Evolutionary conservation across 352 stramenopile species (phyloP), one percentile per base, ranked within the genome.

Genomic region (Phytophthora foliorum): DNA sequence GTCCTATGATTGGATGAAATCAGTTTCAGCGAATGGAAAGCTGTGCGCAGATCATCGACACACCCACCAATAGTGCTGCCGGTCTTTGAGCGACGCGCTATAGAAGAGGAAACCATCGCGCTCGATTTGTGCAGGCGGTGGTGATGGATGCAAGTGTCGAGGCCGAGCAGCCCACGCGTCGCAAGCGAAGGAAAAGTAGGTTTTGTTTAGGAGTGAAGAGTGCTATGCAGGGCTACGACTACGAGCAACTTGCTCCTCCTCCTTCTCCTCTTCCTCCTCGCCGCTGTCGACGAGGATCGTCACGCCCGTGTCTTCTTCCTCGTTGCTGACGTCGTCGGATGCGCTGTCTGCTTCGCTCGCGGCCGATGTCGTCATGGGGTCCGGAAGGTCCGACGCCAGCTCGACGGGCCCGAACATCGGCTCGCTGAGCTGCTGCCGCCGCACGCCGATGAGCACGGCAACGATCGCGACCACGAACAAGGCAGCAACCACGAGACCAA

Each of bases 341-440:
- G 41, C 49, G 11, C 41, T 36, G 10, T 27, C 46, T 17, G 10
- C 50, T 13, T 52, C 34, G 22, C 25, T 51, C 2, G 6, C 42
- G 10, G 59, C 63, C 8, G 53, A 66, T 11, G 66, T 57, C 17
- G 66, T 74, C 58, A 74, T 65, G 39, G 69, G 68, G 22, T 73
- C 59, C 17, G 73, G 73, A 53, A 78, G 57, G 46, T 81, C 65
- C 4, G 71, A 71, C 6, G 42, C 65, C 39, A 81, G 46, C 57
- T 80, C 72, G 8, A 75, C 58, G 14, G 58, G 57, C 10, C 68
- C 58, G 45, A 77, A 75, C 38, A 50, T 58, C 1, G 72, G 61
- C 52, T 79, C 62, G 57, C 72, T 79, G n/a, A 71, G 55, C 32
- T 70, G 69, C 60, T 75, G 56, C 6, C 69, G 59, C 17, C 61